Base-by-base conservation (phyloP, 768 basidiomycete species). In the Collybia nuda region DNA sequence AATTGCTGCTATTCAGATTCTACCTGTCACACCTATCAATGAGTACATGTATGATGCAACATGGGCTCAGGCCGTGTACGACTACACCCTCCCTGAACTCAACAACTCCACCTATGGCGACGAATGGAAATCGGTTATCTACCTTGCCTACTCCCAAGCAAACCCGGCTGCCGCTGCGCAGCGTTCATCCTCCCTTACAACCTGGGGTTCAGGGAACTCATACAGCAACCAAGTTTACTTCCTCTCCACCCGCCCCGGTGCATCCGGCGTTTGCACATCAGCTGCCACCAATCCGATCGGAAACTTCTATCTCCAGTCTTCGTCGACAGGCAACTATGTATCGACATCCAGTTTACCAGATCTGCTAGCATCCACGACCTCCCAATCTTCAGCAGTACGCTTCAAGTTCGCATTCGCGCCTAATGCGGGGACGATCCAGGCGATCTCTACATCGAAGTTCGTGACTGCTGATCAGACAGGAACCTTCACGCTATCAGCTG, bases 1-100 rank as follows among this genome's bases (percentile, higher is more conserved):
- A 56, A 69, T 68, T 18, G 64, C 67, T 19, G 65, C 67, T 1
- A 70, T 70, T 35, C 69, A 69, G 44, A 68, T 70, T n/a, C 57
- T 70, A 0, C 69, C 69, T 0, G 63, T 70, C 35, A 70, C 67
- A 0, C 69, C 67, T 14, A 60, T 67, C 44, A 68, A 69, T 48
- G 69, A 70, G 46, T 56, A 58, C 18, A 53, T 68, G 57, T 68
- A 69, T 55, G 67, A 67, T 45, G 53, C 67, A 7, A 40, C 62
- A 2, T 70, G 69, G 69, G 54, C 62, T 5, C 58, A 59, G 29
- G 59, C 59, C 17, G 57, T 68, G 12, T 58, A 61, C 51, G 50
- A 56, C 47, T 69, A 69, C 51, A 56, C 67, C 4, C 40, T 58
- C 4, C 32, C 37, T 22, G 69, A 70, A 51, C 41, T 68, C 40